A percentile compares a stretch with the other conserved stretches of the same genome.
phyloP scores from a whole-genome alignment of 1,284 basidiomycete species.

The Anthracocystis setariae region DNA sequence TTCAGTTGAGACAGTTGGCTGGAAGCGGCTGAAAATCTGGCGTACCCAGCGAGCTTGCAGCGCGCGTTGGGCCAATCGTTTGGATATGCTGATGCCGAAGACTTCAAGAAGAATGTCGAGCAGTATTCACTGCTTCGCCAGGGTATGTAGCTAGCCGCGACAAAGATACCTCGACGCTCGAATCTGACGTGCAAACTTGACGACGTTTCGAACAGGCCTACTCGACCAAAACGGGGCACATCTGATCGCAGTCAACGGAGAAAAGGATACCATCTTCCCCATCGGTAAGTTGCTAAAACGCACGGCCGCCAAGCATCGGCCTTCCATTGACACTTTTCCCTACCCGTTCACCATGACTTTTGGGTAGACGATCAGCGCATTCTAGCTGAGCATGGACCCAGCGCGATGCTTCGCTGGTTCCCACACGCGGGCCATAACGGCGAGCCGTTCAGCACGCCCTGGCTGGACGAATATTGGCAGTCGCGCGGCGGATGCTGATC shows the following conservation, averaged over 20 bases:
- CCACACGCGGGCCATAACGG: conserved; percentile 42
- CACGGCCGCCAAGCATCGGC: background rate
- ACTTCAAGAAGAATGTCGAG: conserved; percentile 27
- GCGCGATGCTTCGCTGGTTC: conserved; percentile 42
- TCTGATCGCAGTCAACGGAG: conserved; percentile 36
- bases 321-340: background rate
- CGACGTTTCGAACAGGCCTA: conserved; percentile 10
- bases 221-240: conserved; percentile 27
- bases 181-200: background rate
- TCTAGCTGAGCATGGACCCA: conserved; percentile 36
- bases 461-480: conserved; percentile 31
- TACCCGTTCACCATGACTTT: background rate
- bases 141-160: conserved; percentile 9
- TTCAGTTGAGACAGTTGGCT: conserved; percentile 27
- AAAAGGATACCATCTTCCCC: conserved; percentile 44
- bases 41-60: conserved; percentile 44
- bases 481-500: conserved; percentile 18
- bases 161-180: no score
- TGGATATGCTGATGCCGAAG: conserved; percentile 29
- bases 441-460: conserved; percentile 36
- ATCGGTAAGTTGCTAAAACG: conserved; percentile 21
- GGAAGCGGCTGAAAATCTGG: conserved; percentile 33
- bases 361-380: conserved; percentile 38
- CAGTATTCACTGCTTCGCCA: conserved; percentile 37
- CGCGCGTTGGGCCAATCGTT: conserved; percentile 31